Evolutionary conservation across 2,329 filamentous ascomycete species (phyloP), one percentile per base, ranked within the genome.

Genomic region (Aspergillus aculeatinus): DNA sequence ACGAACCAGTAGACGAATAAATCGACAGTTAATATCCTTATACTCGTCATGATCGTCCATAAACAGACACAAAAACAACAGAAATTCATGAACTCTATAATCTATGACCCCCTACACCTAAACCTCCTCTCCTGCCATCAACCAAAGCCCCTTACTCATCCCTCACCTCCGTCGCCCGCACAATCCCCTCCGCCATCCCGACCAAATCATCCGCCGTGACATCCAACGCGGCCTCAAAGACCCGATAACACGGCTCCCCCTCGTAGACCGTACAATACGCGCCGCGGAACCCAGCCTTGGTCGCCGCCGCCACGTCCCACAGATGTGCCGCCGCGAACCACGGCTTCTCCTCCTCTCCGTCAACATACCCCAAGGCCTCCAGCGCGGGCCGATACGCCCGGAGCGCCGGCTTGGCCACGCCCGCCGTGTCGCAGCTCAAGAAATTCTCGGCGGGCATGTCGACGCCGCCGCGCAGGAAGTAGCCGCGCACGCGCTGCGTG

Each of bases 251-350:
- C 5, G 77, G 70, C 65, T 85, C 83, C 58, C 80, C 79, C 67
- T 86, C 83, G 64, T 79, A 81, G 0, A 82, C 74, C 2, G 80
- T 77, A 63, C 81, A 83, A 69, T 83, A 86, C 0, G 84, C 83
- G 7, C 81, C 81, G 55, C 77, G 79, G 67, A 85, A 79, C 63
- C 82, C 82, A n/a, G 76, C 77, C 58, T 74, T 76, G 51, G 75
- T 76, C 9, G 84, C 83, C 3, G 82, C 81, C 19, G 78, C 77
- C 1, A 83, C 83, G 73, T 87, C 84, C 84, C 84, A 86, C 77
- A 83, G 82, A 71, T 86, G 84, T 23, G 83, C 84, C 1, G 84
- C 84, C 0, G 82, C 84, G 68, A 85, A 86, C 83, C 83, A 86
- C 50, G 39, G 39, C 39, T 16, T 44, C 16, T 77, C 77, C 61